Base-by-base conservation (phyloP, 2,329 filamentous ascomycete species). In the Penicillium oxalicum region DNA sequence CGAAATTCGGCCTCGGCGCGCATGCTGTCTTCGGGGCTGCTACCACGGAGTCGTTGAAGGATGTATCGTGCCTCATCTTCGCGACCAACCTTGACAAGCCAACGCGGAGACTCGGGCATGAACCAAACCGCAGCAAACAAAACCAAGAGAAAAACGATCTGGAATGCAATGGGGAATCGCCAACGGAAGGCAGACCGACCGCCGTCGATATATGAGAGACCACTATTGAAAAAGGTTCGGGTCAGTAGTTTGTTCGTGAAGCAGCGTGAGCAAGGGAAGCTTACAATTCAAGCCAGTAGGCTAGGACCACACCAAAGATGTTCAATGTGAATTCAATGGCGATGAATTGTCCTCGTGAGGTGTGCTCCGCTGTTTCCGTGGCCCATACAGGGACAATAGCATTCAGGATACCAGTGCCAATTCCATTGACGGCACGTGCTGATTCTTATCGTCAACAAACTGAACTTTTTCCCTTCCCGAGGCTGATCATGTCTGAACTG, bases 261-360 rank as follows among this genome's bases (percentile, higher is more conserved):
- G 13, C 8, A 34, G 24, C 39, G 35, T 18, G 49, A 37, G 32
- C 13, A 18, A 3, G 4, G 27, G 32, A 36, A 8, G 62, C 67
- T 2, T 61, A 72, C 70, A 78, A 82, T 56, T 75, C 73, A 7
- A 76, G 62, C 81, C 81, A 84, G 55, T 86, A 86, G 3, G 77
- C 69, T 33, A 83, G 72, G 18, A 83, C 79, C 0, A 87, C 82
- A 58, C 84, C 84, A 41, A 86, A 81, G 51, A 87, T 87, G 60
- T 88, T 88, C 7, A 87, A 66, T 0, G 83, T 87, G 53, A 88
- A 88, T 58, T 88, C 84, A 46, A 86, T 82, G 8, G 83, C 81
- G 48, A 88, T 80, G 53, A 86, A 86, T 41, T 82, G 77, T 5
- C 86, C 86, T 36, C 86, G 77, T 2, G 79, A 82, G 0, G 78